phyloP scores from a whole-genome alignment of 371 early-diverging fungal genomes.

The Syncephalastrum racemosum region DNA sequence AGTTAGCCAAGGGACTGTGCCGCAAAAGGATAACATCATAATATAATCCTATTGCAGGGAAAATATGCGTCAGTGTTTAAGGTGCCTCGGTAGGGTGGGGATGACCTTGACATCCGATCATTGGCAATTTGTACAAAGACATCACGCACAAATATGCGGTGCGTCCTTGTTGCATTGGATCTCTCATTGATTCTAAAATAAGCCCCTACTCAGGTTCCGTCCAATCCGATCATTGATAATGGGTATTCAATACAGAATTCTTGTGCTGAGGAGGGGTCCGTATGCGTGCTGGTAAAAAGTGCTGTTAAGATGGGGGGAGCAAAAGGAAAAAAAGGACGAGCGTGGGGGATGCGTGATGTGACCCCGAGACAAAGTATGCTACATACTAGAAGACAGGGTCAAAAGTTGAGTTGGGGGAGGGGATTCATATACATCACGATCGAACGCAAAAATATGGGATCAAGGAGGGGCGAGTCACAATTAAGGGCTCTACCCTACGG shows the following conservation, averaged over 20 bases:
- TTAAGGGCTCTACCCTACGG: not conserved
- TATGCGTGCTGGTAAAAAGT: no score
- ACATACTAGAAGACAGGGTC: no score
- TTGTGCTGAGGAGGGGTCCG: slow-evolving; percentile 3
- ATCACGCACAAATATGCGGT: not conserved
- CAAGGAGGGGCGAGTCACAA: slow-evolving; percentile 1
- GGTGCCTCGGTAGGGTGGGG: slow-evolving; percentile 5
- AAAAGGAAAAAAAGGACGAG: slow-evolving; percentile 5
- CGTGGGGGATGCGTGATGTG: not conserved
- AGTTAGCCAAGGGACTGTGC: slow-evolving; percentile 3
- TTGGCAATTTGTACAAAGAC: slow-evolving; percentile 5
- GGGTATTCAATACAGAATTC: not conserved
- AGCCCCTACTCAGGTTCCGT: slow-evolving; percentile 1
- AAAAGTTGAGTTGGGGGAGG: no score
- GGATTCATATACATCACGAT: not conserved
- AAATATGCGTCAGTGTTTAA: not conserved
- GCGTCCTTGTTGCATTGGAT: slow-evolving; percentile 10
- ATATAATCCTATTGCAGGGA: slow-evolving; percentile 6
- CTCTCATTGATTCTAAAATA: slow-evolving; percentile 2
- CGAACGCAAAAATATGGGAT: slow-evolving; percentile 2
- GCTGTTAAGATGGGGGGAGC: not conserved
- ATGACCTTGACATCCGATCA: slow-evolving; percentile 12
- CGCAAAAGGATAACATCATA: slow-evolving; percentile 13
- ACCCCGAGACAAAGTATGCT: no score
- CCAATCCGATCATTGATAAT: slow-evolving; percentile 4